Evolutionary conservation across 75 land plant species (phyloP).

Genomic region (Pinus taeda): DNA sequence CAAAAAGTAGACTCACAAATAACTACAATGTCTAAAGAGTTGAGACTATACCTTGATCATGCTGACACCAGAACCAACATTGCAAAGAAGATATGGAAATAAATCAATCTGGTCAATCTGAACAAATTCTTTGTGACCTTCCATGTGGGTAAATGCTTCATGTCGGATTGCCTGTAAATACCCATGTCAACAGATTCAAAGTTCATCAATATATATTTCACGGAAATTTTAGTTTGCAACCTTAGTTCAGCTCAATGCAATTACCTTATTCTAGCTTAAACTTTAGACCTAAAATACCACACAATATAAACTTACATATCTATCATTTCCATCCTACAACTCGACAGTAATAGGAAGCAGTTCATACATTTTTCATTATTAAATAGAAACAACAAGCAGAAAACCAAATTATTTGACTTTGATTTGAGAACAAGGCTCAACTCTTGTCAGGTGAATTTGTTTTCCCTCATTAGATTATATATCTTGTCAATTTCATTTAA

Average conservation of each 20-base stretch:
- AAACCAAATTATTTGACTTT: neutral
- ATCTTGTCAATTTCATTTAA: neutral
- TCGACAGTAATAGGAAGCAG: neutral
- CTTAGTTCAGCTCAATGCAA: neutral
- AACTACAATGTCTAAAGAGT: neutral
- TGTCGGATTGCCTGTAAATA: constrained; percentile 68
- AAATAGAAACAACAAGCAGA: neutral
- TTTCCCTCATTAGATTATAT: neutral
- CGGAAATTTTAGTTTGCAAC: neutral
- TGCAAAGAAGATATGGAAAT: constrained; percentile 94
- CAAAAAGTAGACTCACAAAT: neutral
- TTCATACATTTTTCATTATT: neutral
- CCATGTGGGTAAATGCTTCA: constrained; percentile 96
- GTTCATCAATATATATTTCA: neutral
- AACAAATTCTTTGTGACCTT: constrained; percentile 90
- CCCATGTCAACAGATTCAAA: neutral
- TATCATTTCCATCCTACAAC: neutral
- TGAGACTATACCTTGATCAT: constrained; percentile 77
- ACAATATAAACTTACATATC: too few species aligned
- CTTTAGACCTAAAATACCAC: neutral
- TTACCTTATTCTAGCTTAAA: neutral
- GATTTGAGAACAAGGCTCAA: neutral
- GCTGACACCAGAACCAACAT: constrained; percentile 97
- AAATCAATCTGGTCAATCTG: constrained; percentile 93
- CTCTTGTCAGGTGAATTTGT: neutral